Evolutionary conservation across 305 asterid species (phyloP).

Genomic region (Solanum hybrid): DNA sequence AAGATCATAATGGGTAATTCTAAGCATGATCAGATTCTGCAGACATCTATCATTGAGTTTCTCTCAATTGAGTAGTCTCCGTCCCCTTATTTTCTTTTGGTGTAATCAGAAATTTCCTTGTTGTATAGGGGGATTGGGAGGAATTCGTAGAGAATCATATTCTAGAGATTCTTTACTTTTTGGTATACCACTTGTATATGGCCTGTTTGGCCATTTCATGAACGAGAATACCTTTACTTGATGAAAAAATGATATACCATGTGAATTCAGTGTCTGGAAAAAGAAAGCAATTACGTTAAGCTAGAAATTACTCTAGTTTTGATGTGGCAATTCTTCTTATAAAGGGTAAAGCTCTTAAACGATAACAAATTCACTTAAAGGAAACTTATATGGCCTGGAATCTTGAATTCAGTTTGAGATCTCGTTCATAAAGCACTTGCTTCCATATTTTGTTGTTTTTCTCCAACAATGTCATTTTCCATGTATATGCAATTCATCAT

Average conservation of each 20-base stretch:
- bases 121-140: background rate
- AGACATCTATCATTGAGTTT: background rate
- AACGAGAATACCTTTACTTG: background rate
- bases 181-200: background rate
- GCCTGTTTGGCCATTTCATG: background rate
- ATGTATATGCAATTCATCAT: background rate
- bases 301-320: background rate
- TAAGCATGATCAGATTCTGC: background rate
- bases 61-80: background rate
- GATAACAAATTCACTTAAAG: background rate
- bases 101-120: background rate
- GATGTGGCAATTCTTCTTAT: background rate
- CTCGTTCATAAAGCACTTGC: background rate
- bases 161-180: background rate
- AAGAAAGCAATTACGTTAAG: background rate
- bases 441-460: background rate
- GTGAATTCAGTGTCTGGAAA: background rate
- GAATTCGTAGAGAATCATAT: background rate
- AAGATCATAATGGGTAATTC: background rate
- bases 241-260: background rate
- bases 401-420: background rate
- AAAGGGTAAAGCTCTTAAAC: background rate
- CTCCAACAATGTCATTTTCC: background rate
- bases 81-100: background rate
- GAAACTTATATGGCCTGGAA: background rate